Conservation (phyloP, 2,329 filamentous ascomycete species). For the Dactylellina drechsleri region DNA sequence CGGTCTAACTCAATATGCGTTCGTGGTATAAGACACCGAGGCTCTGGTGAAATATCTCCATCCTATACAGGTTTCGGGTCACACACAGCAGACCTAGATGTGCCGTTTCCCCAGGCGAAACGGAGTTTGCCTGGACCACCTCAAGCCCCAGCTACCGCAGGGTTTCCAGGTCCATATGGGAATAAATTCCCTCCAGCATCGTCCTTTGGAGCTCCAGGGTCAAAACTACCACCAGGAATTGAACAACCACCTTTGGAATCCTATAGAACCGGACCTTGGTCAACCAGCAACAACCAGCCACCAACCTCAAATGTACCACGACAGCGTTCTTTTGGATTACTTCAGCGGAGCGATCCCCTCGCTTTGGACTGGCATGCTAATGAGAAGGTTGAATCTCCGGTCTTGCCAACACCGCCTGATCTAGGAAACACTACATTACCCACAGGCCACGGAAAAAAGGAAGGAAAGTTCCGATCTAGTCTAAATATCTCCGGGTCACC, state of each 20-base stretch:
- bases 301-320: slow-evolving; percentile 16
- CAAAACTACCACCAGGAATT: slow-evolving; percentile 30
- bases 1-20: slow-evolving; percentile 34
- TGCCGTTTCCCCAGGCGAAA: slow-evolving; percentile 45
- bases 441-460: slow-evolving; percentile 41
- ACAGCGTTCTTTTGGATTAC: slow-evolving; percentile 33
- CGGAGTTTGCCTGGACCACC: slow-evolving; percentile 9
- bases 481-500: slow-evolving; percentile 42
- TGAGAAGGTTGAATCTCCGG: slow-evolving; percentile 44
- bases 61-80: slow-evolving; percentile 53
- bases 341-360: slow-evolving; percentile 25
- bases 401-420: slow-evolving; percentile 37
- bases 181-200: slow-evolving; percentile 17
- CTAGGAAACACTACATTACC: slow-evolving; percentile 21
- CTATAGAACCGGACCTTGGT: slow-evolving; percentile 37
- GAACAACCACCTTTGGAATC: slow-evolving; percentile 28
- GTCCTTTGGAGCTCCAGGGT: slow-evolving; percentile 14
- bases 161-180: slow-evolving; percentile 35
- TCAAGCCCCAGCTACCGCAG: slow-evolving; percentile 5
- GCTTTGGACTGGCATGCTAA: slow-evolving; percentile 33
- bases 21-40: slow-evolving; percentile 48
- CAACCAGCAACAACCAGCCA: slow-evolving; percentile 7
- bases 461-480: slow-evolving; percentile 38
- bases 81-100: slow-evolving; percentile 41
- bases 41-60: slow-evolving; percentile 51